Evolutionary conservation across 768 basidiomycete species (phyloP).

Genomic region (Rhodotorula graminis): DNA sequence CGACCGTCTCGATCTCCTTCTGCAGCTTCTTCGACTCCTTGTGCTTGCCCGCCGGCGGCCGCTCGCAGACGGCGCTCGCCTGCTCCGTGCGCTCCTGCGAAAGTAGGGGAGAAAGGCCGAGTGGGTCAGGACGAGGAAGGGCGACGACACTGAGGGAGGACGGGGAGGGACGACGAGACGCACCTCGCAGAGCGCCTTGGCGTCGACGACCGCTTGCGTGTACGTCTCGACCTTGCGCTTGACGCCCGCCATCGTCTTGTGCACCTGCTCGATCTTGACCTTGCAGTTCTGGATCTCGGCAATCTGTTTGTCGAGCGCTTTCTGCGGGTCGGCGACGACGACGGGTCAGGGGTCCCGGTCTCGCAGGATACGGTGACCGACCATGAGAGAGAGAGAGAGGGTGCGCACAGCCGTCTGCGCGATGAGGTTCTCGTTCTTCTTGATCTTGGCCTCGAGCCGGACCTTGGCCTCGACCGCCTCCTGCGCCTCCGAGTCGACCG

Average conservation of each 20-base stretch:
- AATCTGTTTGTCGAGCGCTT: neutral
- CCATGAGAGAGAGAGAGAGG: neutral
- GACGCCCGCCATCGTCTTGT: constrained; percentile 1
- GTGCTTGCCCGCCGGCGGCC: constrained; percentile 48
- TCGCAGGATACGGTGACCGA: no score
- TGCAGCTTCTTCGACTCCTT: constrained; percentile 48
- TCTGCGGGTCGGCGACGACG: neutral
- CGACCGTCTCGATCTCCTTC: constrained; percentile 60
- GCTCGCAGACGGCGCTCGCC: constrained; percentile 60
- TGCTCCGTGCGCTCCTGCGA: constrained; percentile 64
- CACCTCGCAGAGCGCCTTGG: constrained; percentile 64
- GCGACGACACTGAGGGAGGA: no score
- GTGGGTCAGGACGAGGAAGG: no score
- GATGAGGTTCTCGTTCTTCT: constrained; percentile 50
- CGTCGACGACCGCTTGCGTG: constrained; percentile 49
- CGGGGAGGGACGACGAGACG: neutral
- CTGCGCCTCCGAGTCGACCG: constrained; percentile 47
- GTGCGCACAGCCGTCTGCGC: constrained; percentile 49
- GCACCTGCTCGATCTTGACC: neutral
- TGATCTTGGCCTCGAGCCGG: constrained; percentile 53
- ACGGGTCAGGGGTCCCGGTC: no score
- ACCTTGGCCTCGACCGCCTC: constrained; percentile 52
- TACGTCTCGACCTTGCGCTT: constrained; percentile 15
- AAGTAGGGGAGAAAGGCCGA: no score
- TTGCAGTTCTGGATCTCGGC: no score